Evolutionary conservation across 2,329 filamentous ascomycete species (phyloP), one percentile per base, ranked within the genome.

Genomic region (Nigrospora oryzae): DNA sequence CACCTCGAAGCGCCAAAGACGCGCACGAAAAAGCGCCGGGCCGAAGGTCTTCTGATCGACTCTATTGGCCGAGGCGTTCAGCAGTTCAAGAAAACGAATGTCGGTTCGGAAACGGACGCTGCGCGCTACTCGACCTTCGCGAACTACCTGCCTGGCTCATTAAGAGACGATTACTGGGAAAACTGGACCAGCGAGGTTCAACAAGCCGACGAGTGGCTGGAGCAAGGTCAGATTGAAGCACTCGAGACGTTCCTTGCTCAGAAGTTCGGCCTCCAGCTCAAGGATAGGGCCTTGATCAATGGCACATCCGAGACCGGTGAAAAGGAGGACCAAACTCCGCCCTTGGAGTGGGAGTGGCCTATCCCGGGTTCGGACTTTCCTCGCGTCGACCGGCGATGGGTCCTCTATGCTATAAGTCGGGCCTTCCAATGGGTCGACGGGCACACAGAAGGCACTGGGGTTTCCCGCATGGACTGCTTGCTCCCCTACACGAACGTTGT

Each of bases 1-100:
- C 84, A 89, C 55, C 66, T 84, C n/a, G 79, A 84, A 55, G 74
- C 75, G 2, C 79, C 79, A 1, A 73, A 73, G 54, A 67, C 64
- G 38, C 69, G 75, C n/a, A 69, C 70, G 47, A 75, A 70, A 50
- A 75, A 77, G 61, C 69, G 75, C 34, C 74, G 74, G 35, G 66
- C 69, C 1, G 74, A 79, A 42, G 82, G 83, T 10, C 68, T 86
- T 8, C 66, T 90, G 23, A 83, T 86, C 32, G 84, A 90, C 57
- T 84, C 85, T 0, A 78, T 90, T 44, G 83, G 84, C 2, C 82
- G 82, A 48, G 84, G 83, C 3, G 66, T 77, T 5, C 55, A 69
- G 1, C 62, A 64, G 11, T 55, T 65, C 4, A 66, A 68, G 51
- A 52, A 65, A 15, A 43, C 57, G 6, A 66, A 68, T 49, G 17